These are phyloP conservation scores for Saprolegnia diclina DNA, from an alignment of 352 stramenopile species.

Conservation along the genomic window DNA sequence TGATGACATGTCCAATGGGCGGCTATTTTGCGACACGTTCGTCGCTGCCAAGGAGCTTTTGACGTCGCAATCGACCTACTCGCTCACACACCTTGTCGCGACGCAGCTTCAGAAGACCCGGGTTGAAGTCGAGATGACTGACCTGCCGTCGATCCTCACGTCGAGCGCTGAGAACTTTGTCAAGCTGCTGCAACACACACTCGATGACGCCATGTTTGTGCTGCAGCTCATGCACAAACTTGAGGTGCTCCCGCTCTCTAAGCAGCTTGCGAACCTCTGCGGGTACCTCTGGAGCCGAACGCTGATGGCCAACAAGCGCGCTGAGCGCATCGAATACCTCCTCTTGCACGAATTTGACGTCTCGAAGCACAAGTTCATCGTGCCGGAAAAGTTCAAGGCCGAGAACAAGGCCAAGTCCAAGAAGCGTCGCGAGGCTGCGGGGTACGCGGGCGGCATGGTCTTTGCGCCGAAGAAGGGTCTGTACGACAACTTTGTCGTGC, in stretches of 20 bases:
- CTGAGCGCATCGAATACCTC: constrained; percentile 98
- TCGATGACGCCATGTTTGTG: constrained; percentile 95
- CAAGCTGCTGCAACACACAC: constrained; percentile 90
- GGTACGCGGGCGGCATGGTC: constrained; percentile 98
- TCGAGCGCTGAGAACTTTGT: constrained; percentile 88
- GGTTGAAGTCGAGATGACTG: constrained; percentile 92
- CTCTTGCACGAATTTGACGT: constrained; percentile 98
- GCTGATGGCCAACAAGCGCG: constrained; percentile 94
- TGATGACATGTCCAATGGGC: constrained; percentile 88
- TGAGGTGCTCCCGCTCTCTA: constrained; percentile 97
- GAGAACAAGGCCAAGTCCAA: constrained; percentile 44
- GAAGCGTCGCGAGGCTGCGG: constrained; percentile 65
- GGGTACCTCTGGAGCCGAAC: constrained; percentile 98
- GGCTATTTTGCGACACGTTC: constrained; percentile 98
- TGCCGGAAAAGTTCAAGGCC: constrained; percentile 92
- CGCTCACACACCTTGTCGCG: constrained; percentile 90
- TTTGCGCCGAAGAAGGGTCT: constrained; percentile 99
- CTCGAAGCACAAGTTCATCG: constrained; percentile 95
- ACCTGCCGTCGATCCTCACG: constrained; percentile 92
- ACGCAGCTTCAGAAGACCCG: constrained; percentile 86
- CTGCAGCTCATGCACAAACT: constrained; percentile 96
- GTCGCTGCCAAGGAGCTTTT: constrained; percentile 96
- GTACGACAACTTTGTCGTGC: constrained; percentile 99
- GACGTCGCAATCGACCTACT: constrained; percentile 96
- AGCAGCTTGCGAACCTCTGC: constrained; percentile 98